Evolutionary conservation across 192 early-diverging fungal genomes (phyloP).

Genomic region (Geosiphon pyriformis): DNA sequence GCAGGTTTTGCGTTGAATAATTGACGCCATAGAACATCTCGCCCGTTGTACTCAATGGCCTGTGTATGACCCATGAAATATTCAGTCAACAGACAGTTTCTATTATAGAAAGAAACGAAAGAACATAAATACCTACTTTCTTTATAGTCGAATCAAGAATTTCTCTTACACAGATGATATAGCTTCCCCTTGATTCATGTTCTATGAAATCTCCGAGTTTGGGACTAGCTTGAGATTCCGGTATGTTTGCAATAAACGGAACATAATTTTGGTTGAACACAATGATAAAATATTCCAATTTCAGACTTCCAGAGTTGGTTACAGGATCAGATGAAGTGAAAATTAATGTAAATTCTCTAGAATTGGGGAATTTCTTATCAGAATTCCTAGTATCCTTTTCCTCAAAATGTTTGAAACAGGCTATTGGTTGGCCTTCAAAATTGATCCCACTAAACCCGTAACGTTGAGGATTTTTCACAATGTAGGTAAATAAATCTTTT

Average conservation of each 20-base stretch:
- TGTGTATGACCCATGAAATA: conserved; percentile 11
- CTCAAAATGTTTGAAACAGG: conserved; percentile 30
- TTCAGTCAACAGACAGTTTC: background rate
- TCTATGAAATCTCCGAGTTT: background rate
- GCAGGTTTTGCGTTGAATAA: background rate
- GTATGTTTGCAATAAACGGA: background rate
- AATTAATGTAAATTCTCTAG: background rate
- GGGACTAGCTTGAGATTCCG: background rate
- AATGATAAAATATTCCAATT: conserved; percentile 21
- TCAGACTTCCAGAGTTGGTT: background rate
- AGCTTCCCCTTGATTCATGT: background rate
- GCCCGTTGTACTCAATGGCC: conserved; percentile 36
- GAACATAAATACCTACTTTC: background rate
- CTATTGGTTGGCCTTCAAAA: conserved; percentile 35
- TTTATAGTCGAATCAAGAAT: background rate
- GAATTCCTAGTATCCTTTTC: background rate
- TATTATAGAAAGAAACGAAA: background rate
- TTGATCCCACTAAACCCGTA: conserved; percentile 38
- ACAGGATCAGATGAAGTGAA: background rate
- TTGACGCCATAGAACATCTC: conserved; percentile 34
- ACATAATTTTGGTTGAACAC: conserved; percentile 4
- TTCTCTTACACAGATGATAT: background rate
- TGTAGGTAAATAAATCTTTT: conserved; percentile 36
- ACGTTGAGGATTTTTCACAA: conserved; percentile 38
- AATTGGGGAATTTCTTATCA: background rate